Base-by-base conservation (phyloP, 75 land plant genomes). In the Cunninghamia lanceolata region DNA sequence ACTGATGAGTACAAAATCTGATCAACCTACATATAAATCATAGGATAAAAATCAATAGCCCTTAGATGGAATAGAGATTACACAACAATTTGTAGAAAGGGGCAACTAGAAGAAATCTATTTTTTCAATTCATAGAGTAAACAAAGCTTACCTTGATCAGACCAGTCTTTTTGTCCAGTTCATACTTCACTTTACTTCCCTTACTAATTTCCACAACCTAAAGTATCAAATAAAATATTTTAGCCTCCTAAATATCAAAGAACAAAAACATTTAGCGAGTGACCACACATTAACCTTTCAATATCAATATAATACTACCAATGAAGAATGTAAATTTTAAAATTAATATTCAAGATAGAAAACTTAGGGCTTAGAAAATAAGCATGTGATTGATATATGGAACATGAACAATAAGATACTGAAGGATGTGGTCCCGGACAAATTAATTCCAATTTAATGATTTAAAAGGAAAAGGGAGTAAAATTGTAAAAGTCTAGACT, bases 111-210 rank as follows among this genome's bases (percentile, higher is more conserved):
- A 73, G 28, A 82, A 25, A 82, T 40, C 46, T 47, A 34, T 68
- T 2, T 71, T 17, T 42, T 43, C 19, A 71, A 30, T 19, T 13
- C 68, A 36, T 40, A 88, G 79, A 40, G 30, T 73, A 71, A 39
- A 36, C 11, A 10, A 46, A n/a, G n/a, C n/a, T n/a, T n/a, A n/a
- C n/a, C n/a, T n/a, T n/a, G n/a, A n/a, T n/a, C n/a, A n/a, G n/a
- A n/a, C n/a, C n/a, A n/a, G n/a, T n/a, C n/a, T n/a, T n/a, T n/a
- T n/a, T n/a, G n/a, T n/a, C n/a, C n/a, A 77, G 21, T 74, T 94
- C 96, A 87, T 94, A 94, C 83, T 94, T 94, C 83, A 94, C 96
- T 83, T 94, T 94, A 87, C 96, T 93, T 32, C 96, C 96, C 82
- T 94, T 94, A 15, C 85, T 52, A 45, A 94, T 94, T 82, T 94